Base-by-base conservation (phyloP, 2,329 filamentous ascomycete species). In the Triangularia verruculosa region DNA sequence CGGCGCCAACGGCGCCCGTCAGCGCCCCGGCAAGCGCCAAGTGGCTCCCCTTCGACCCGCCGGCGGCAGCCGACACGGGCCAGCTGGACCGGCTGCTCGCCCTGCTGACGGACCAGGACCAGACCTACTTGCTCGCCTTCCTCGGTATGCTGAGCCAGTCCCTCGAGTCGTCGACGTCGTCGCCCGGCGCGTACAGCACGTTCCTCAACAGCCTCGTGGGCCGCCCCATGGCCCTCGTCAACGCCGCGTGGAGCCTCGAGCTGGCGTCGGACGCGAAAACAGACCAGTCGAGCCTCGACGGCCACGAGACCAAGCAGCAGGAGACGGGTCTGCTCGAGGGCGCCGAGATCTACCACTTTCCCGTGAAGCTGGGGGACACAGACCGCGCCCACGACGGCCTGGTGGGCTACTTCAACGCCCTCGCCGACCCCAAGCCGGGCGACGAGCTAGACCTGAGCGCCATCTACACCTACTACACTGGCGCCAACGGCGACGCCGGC, bases 381-480 rank as follows among this genome's bases (percentile, higher is more conserved):
- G 65, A 73, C 0, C 66, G 73, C 1, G 58, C 55, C 0, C 75
- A 72, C 56, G 78, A 80, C 64, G 78, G 78, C 0, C 68, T 80
- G 0, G 73, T 80, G 0, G 76, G 76, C 0, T 79, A 78, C 64
- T 80, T 78, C 53, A 58, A 62, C 27, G 27, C 27, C 27, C 27
- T 28, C 27, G 27, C 27, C 27, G 27, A 28, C 27, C 27, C 27
- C 27, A 28, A 28, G 27, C 27, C 27, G 27, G 27, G 27, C 9
- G 27, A 28, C 27, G 27, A 28, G 27, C 27, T 28, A 28, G 27
- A 28, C 27, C 27, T 28, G 9, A 28, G 27, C 27, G 27, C 27
- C 27, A 28, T 28, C 27, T 28, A 28, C 27, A 28, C 27, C 27
- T 28, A 28, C 27, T 28, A 28, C 27, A 28, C 27, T 28, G 27